Evolutionary conservation across 202 grass and related monocot species (phyloP).

Genomic region (Panicum virgatum): DNA sequence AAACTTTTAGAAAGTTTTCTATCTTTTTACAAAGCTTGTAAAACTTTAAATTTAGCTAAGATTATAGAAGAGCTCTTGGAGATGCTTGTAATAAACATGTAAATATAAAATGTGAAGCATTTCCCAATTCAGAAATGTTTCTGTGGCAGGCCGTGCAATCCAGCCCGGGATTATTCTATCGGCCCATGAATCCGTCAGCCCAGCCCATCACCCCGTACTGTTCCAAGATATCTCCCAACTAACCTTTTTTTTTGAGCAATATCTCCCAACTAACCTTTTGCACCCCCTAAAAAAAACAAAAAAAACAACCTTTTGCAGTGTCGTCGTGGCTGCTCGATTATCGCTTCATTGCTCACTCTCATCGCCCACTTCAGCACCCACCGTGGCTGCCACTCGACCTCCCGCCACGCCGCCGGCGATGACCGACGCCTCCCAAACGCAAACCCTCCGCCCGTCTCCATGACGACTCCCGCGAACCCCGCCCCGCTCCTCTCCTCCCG

Average conservation of each 20-base stretch:
- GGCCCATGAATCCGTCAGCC: not conserved
- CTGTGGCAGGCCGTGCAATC: not conserved
- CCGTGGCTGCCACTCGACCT: not conserved
- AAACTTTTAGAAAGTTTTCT: too few relatives aligned
- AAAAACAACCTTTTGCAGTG: too few relatives aligned
- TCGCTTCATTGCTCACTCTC: conserved; percentile 4
- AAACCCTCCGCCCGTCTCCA: conserved; percentile 17
- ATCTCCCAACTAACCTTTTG: not conserved
- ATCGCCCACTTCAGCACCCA: not conserved
- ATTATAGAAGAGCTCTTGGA: too few relatives aligned
- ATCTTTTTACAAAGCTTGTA: too few relatives aligned
- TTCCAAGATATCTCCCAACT: too few relatives aligned
- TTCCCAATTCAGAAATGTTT: too few relatives aligned
- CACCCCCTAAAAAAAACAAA: too few relatives aligned
- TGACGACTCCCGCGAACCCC: conserved; percentile 51
- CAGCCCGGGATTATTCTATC: not conserved
- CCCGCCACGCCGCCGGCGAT: conserved; percentile 44
- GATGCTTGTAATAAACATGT: too few relatives aligned
- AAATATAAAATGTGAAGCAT: too few relatives aligned
- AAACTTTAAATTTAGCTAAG: too few relatives aligned
- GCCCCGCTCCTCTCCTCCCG: conserved; percentile 39
- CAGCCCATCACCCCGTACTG: not conserved
- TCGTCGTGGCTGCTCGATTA: not conserved
- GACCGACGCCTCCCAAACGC: conserved; percentile 33
- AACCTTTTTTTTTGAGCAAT: too few relatives aligned